Evolutionary conservation across 176 grass and related monocot genomes (phyloP).

Genomic region (Musa beccarii): DNA sequence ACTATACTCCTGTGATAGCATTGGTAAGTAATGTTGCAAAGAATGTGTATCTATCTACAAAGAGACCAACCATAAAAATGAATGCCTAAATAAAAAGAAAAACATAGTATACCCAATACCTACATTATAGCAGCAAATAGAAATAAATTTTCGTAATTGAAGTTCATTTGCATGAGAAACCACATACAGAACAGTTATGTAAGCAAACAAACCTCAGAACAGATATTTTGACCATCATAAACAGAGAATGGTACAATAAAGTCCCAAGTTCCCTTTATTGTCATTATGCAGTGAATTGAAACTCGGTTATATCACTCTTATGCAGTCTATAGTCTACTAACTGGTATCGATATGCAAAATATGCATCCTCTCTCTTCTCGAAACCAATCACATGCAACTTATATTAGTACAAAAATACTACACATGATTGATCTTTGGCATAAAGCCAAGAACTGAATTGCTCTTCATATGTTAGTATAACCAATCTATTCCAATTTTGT

Average conservation of each 20-base stretch:
- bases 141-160: not conserved
- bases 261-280: too few species aligned
- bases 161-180: not conserved
- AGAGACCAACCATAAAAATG: not conserved
- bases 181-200: not conserved
- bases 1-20: not conserved
- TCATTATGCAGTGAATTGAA: too few species aligned
- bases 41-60: not conserved
- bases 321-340: too few species aligned
- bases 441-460: too few species aligned
- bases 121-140: not conserved
- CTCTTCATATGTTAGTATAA: too few species aligned
- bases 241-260: not conserved
- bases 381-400: too few species aligned
- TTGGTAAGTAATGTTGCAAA: not conserved
- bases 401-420: too few species aligned
- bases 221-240: not conserved
- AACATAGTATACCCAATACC: not conserved
- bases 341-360: too few species aligned
- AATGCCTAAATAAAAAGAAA: not conserved
- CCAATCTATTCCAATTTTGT: too few species aligned
- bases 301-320: too few species aligned
- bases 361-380: too few species aligned
- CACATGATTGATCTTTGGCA: too few species aligned
- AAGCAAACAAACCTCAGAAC: not conserved